Percentiles rank a stretch among this genome's conserved stretches.
Conservation (phyloP, 1,284 basidiomycete species). For the Papiliotrema terrestris region DNA sequence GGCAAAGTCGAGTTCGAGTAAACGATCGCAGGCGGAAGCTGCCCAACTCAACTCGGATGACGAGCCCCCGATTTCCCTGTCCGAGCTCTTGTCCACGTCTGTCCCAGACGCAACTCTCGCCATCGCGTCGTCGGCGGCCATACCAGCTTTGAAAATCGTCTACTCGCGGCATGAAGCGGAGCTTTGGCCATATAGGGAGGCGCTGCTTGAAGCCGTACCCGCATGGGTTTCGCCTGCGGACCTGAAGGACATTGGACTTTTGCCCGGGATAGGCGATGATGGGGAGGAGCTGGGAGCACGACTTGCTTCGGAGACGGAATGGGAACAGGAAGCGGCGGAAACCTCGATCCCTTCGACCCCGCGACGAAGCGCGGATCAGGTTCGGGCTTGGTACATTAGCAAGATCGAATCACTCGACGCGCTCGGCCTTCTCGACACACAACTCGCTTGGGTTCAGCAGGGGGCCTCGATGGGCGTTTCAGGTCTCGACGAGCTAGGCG, state of each 20-base stretch:
- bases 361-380: constrained; percentile 38
- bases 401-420: constrained; percentile 63
- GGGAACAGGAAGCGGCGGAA: too few species aligned
- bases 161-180: constrained; percentile 56
- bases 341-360: background rate
- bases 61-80: constrained; percentile 56
- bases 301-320: background rate
- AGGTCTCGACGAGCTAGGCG: constrained; percentile 77
- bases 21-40: background rate
- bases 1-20: background rate
- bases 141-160: constrained; percentile 60
- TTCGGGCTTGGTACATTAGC: constrained; percentile 69
- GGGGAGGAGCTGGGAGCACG: constrained; percentile 48
- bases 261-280: constrained; percentile 60
- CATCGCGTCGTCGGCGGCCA: constrained; percentile 62
- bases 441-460: constrained; percentile 75
- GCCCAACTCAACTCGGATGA: background rate
- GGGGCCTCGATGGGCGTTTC: constrained; percentile 74
- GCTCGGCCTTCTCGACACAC: constrained; percentile 73
- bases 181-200: constrained; percentile 67
- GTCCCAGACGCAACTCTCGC: constrained; percentile 60
- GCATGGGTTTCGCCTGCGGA: constrained; percentile 60
- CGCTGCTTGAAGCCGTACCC: constrained; percentile 69
- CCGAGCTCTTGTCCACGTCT: constrained; percentile 61
- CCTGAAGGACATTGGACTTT: constrained; percentile 58